Conservation (phyloP, 768 basidiomycete genomes). For the Lactarius evosmus region DNA sequence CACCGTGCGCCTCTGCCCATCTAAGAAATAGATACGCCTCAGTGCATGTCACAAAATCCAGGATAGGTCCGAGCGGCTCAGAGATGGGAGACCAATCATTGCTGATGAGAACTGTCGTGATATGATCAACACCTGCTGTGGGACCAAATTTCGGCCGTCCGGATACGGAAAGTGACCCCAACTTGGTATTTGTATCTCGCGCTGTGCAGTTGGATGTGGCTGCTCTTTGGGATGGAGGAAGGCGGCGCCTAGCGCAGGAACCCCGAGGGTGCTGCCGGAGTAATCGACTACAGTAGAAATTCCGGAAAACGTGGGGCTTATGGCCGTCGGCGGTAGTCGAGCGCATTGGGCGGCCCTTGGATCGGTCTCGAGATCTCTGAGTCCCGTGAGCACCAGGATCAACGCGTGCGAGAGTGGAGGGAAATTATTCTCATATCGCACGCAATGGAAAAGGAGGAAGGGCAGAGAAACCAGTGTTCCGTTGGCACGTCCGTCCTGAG, state of each 20-base stretch:
- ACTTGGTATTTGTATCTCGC: background rate
- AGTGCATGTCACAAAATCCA: slow-evolving; percentile 3
- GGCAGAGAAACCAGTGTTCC: no score
- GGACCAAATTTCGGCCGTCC: no score
- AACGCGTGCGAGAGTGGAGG: slow-evolving; percentile 11
- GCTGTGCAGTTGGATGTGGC: background rate
- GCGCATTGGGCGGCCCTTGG: no score
- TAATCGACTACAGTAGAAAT: background rate
- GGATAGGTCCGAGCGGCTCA: background rate
- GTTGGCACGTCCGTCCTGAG: no score
- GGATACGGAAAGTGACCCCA: background rate
- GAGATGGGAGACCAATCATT: background rate
- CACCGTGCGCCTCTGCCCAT: background rate
- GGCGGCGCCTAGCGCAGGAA: background rate
- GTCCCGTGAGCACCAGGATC: slow-evolving; percentile 7
- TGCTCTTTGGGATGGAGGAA: background rate
- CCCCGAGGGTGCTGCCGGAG: background rate
- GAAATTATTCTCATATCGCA: no score
- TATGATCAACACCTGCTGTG: background rate
- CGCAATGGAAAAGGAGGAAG: no score
- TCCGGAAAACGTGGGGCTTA: background rate
- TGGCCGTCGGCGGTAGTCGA: background rate
- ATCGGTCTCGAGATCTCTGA: background rate
- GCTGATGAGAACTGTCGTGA: background rate
- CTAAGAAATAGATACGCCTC: slow-evolving; percentile 10